phyloP scores from a whole-genome alignment of 441 rosid species.

The Sinapis alba region DNA sequence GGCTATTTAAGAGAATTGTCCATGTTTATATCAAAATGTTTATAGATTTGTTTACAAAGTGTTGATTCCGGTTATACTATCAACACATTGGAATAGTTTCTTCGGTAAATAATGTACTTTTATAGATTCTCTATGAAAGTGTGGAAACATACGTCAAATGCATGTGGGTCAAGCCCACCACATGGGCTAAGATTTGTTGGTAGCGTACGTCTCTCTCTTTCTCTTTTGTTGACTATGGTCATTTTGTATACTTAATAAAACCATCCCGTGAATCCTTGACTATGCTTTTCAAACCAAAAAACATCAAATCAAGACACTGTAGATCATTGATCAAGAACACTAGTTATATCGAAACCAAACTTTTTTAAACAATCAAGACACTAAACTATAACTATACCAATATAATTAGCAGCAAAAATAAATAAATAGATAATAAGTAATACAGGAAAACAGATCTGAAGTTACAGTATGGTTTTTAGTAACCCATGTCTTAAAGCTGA shows the following conservation, averaged over 20 bases:
- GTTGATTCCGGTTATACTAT: too few relatives aligned
- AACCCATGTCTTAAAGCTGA: neutral
- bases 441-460: neutral
- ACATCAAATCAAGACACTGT: neutral
- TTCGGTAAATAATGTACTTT: too few relatives aligned
- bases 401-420: neutral
- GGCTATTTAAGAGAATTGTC: too few relatives aligned
- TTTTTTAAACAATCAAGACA: neutral
- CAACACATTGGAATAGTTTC: too few relatives aligned
- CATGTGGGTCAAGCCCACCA: conserved; percentile 6
- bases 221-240: conserved; percentile 26
- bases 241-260: neutral
- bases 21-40: too few relatives aligned
- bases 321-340: neutral
- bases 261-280: neutral
- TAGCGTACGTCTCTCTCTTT: neutral
- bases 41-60: too few relatives aligned
- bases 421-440: neutral
- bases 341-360: neutral
- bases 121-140: too few relatives aligned
- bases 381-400: neutral
- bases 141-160: neutral
- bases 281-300: neutral
- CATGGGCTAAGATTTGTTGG: conserved; percentile 8
- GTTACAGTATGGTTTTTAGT: neutral